Percentiles rank a stretch among this genome's conserved stretches.
phyloP scores from a whole-genome alignment of 2,329 filamentous ascomycete genomes.

The Curvularia hawaiiensis region DNA sequence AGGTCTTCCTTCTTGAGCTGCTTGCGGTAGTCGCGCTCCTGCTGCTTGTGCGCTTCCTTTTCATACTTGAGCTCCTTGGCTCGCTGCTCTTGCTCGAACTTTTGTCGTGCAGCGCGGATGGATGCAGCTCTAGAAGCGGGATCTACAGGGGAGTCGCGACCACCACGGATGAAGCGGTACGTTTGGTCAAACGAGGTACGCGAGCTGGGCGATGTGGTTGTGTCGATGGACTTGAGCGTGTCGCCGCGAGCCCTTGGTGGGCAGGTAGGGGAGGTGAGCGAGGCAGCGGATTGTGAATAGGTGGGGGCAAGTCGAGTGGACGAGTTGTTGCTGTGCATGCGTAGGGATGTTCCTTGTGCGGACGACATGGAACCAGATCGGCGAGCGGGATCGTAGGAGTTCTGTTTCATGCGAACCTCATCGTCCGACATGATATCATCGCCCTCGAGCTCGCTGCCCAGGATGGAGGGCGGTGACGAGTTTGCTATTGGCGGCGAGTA shows the following conservation, averaged over 20 bases:
- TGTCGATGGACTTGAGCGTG: constrained; percentile 56
- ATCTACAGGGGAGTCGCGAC: constrained; percentile 55
- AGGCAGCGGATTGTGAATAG: constrained; percentile 59
- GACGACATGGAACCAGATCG: constrained; percentile 54
- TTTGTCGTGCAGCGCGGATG: constrained; percentile 61
- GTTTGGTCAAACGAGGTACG: constrained; percentile 63
- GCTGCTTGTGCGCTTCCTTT: constrained; percentile 56
- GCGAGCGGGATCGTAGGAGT: constrained; percentile 46
- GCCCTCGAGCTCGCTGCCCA: constrained; percentile 51
- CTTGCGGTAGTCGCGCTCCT: constrained; percentile 51
- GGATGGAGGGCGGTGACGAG: constrained; percentile 56
- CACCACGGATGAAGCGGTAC: constrained; percentile 57
- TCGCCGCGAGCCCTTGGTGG: constrained; percentile 55
- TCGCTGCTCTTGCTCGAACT: constrained; percentile 64
- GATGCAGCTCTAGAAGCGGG: constrained; percentile 60
- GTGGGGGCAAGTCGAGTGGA: constrained; percentile 55
- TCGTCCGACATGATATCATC: constrained; percentile 55
- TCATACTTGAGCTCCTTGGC: constrained; percentile 61
- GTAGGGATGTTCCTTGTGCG: constrained; percentile 45
- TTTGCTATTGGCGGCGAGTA: constrained; percentile 59
- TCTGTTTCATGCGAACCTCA: constrained; percentile 48
- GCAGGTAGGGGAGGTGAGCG: constrained; percentile 51
- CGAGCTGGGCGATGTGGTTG: constrained; percentile 56
- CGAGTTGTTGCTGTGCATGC: constrained; percentile 46
- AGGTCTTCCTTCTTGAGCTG: constrained; percentile 51